These are phyloP conservation scores for Rosa persica DNA, from an alignment of 306 rosid species.

Conservation along the genomic window DNA sequence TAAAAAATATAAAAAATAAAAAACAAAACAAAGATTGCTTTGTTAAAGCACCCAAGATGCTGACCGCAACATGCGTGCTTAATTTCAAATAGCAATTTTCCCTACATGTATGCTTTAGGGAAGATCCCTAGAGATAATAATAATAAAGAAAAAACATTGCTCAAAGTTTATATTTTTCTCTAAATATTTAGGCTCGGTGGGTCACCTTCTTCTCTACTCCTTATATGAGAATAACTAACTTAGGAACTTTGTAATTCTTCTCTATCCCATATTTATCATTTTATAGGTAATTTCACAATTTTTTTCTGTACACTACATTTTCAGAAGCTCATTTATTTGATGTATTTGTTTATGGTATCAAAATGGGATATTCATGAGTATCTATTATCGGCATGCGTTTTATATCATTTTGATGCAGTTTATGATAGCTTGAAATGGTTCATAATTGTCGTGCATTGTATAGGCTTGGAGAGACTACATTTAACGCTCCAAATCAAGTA, in stretches of 20 bases:
- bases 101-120: neutral
- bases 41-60: neutral
- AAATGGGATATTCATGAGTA: neutral
- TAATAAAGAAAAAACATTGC: neutral
- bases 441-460: slow-evolving; percentile 32
- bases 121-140: neutral
- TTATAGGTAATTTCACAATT: neutral
- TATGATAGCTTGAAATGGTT: slow-evolving; percentile 16
- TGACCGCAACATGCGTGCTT: neutral
- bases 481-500: slow-evolving; percentile 53
- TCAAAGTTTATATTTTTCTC: neutral
- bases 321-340: neutral
- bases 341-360: neutral
- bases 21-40: neutral
- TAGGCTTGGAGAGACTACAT: slow-evolving; percentile 77
- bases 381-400: neutral
- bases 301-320: neutral
- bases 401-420: neutral
- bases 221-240: neutral
- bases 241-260: neutral
- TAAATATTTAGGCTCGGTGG: neutral
- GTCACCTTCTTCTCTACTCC: neutral
- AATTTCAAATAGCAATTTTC: neutral
- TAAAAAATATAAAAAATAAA: too few relatives aligned
- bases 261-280: neutral